phyloP scores from a whole-genome alignment of 108 stramenopile species.

The Aurantiochytrium sp. region DNA sequence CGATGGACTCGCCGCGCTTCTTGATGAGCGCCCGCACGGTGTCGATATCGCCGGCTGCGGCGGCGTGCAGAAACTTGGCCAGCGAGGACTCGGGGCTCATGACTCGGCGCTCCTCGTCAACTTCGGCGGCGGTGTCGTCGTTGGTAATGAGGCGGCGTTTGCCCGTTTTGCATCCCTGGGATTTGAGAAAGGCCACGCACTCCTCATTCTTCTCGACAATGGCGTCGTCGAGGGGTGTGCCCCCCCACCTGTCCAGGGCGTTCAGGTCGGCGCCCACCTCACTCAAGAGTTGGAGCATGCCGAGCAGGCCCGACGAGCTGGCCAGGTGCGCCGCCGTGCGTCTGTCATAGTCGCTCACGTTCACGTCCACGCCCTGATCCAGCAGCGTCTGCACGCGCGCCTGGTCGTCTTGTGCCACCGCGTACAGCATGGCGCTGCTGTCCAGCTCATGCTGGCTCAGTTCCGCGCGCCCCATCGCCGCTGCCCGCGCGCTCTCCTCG shows the following conservation, averaged over 20 bases:
- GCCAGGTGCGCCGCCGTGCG: conserved; percentile 81
- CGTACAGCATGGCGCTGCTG: not conserved
- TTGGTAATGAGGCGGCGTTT: conserved; percentile 5
- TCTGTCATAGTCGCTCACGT: conserved; percentile 74
- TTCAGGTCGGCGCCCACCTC: conserved; percentile 64
- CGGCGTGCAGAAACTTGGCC: not conserved
- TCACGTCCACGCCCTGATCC: conserved; percentile 49
- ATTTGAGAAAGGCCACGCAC: conserved; percentile 36
- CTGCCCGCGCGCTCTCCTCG: too few species aligned
- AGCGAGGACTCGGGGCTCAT: not conserved
- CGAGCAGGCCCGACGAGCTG: conserved; percentile 62
- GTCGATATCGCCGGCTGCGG: not conserved
- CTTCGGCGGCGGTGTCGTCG: conserved; percentile 42
- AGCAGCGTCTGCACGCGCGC: conserved; percentile 2
- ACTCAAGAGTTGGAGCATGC: conserved; percentile 55
- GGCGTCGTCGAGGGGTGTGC: conserved; percentile 69
- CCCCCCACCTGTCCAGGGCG: conserved; percentile 72
- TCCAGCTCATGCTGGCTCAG: not conserved
- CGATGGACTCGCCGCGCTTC: not conserved
- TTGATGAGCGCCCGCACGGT: not conserved
- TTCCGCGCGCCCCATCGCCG: too few species aligned
- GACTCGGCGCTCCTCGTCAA: not conserved
- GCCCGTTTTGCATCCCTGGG: not conserved
- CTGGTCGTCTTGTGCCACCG: not conserved
- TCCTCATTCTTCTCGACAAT: conserved; percentile 38